These are phyloP conservation scores for Globisporangium recalcitrans DNA, from an alignment of 352 stramenopile species.

Conservation along the genomic window DNA sequence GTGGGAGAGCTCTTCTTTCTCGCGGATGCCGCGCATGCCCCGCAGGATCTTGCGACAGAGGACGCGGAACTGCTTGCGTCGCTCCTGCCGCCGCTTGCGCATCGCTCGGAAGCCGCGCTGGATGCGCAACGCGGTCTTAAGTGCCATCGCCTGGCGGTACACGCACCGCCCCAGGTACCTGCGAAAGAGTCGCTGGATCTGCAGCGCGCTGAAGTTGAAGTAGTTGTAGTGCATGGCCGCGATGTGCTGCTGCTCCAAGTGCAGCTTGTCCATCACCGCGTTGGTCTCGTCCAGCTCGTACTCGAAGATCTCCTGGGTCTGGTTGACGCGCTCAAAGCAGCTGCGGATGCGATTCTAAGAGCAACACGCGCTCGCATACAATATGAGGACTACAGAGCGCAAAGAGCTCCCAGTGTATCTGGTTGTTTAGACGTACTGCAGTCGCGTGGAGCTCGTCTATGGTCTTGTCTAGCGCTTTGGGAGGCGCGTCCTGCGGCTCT, in stretches of 20 bases:
- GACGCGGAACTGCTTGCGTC: conserved; percentile 28
- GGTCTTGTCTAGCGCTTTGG: conserved; percentile 24
- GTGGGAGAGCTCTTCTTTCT: conserved; percentile 37
- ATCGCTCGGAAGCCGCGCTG: conserved; percentile 42
- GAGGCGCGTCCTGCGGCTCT: conserved; percentile 23
- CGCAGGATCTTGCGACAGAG: conserved; percentile 46
- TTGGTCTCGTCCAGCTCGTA: conserved; percentile 24
- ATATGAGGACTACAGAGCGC: too few relatives aligned
- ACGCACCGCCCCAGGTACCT: conserved; percentile 65
- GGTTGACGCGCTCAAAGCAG: conserved; percentile 28
- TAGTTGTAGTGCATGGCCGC: conserved; percentile 21
- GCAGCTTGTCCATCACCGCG: conserved; percentile 20
- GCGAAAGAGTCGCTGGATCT: conserved; percentile 87
- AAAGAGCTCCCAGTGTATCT: too few relatives aligned
- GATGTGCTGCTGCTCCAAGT: conserved; percentile 25
- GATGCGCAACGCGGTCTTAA: conserved; percentile 41
- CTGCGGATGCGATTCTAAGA: conserved; percentile 12
- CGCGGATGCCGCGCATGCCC: conserved; percentile 37
- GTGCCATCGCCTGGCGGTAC: conserved; percentile 29
- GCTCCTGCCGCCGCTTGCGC: conserved; percentile 24
- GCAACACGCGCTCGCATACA: too few relatives aligned
- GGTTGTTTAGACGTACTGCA: too few relatives aligned
- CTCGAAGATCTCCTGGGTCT: conserved; percentile 29
- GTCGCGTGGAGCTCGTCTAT: conserved; percentile 19
- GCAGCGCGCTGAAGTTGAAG: conserved; percentile 30